A percentile compares a stretch with the other conserved stretches of the same genome.
phyloP scores from a whole-genome alignment of 2,329 filamentous ascomycete species.

The Beauveria sp. region DNA sequence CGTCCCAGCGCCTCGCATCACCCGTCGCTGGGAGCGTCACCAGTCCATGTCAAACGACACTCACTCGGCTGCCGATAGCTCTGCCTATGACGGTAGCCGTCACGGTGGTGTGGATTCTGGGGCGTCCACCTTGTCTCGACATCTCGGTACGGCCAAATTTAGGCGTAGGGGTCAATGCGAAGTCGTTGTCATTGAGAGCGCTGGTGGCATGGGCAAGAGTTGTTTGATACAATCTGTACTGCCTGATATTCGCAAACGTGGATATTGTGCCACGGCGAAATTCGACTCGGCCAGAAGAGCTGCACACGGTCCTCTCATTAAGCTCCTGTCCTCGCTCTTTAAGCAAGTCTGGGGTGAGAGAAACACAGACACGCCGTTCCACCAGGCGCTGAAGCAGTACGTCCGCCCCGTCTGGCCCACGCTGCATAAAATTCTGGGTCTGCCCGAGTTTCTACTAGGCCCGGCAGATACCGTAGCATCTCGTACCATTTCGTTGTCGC shows the following conservation, averaged over 20 bases:
- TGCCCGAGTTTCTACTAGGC: slow-evolving; percentile 63
- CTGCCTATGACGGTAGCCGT: slow-evolving; percentile 34
- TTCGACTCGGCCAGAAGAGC: slow-evolving; percentile 55
- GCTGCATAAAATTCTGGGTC: slow-evolving; percentile 52
- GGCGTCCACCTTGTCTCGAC: slow-evolving; percentile 43
- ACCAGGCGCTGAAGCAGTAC: slow-evolving; percentile 53
- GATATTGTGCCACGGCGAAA: slow-evolving; percentile 59
- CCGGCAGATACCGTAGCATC: slow-evolving; percentile 31
- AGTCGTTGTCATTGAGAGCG: slow-evolving; percentile 53
- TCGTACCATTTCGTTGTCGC: slow-evolving; percentile 30
- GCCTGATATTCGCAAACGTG: slow-evolving; percentile 50
- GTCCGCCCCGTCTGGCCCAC: slow-evolving; percentile 57
- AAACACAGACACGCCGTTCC: slow-evolving; percentile 57
- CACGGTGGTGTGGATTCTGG: slow-evolving; percentile 38
- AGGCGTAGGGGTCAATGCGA: slow-evolving; percentile 56
- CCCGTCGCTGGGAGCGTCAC: slow-evolving; percentile 44
- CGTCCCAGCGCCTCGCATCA: slow-evolving; percentile 25
- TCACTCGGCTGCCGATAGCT: slow-evolving; percentile 37
- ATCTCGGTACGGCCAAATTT: slow-evolving; percentile 51
- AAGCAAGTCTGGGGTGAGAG: slow-evolving; percentile 61
- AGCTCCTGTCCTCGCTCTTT: slow-evolving; percentile 58
- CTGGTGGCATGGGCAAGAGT: slow-evolving; percentile 58
- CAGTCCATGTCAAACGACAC: slow-evolving; percentile 43
- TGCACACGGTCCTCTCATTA: slow-evolving; percentile 56
- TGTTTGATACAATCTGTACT: slow-evolving; percentile 57